These are phyloP conservation scores for Lactarius hatsudake DNA, from an alignment of 768 basidiomycete genomes.

Conservation along the genomic window DNA sequence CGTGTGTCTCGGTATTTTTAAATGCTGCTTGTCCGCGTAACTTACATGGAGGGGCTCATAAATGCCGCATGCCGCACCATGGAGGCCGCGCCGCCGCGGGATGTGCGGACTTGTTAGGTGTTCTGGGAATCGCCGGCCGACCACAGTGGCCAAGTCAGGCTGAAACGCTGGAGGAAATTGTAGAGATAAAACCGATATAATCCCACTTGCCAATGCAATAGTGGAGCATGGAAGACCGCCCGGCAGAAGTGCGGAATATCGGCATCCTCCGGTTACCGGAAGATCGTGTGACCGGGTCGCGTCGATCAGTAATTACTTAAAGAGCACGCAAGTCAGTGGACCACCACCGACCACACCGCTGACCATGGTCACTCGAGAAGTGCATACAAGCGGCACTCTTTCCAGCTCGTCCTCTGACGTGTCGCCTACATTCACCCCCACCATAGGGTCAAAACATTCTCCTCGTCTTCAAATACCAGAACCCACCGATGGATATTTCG, in stretches of 20 bases:
- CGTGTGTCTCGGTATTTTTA: neutral
- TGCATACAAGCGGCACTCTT: neutral
- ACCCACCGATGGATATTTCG: constrained; percentile 71
- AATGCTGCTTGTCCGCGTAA: too few species aligned
- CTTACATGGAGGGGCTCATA: neutral
- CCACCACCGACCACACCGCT: neutral
- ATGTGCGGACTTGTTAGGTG: neutral
- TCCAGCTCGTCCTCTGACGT: neutral
- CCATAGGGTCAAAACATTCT: constrained; percentile 10
- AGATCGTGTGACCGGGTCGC: neutral
- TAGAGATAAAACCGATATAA: neutral
- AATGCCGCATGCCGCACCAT: neutral
- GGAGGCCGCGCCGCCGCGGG: neutral
- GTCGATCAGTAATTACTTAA: constrained; percentile 1
- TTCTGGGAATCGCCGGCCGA: neutral
- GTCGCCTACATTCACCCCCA: constrained; percentile 1
- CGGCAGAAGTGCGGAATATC: neutral
- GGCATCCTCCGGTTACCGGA: neutral
- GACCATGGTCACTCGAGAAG: neutral
- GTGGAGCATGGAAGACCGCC: too few species aligned
- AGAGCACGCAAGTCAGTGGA: neutral
- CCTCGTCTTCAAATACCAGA: constrained; percentile 43
- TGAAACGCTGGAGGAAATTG: neutral
- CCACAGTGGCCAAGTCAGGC: neutral
- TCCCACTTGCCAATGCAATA: too few species aligned